A percentile compares a stretch with the other conserved stretches of the same genome.
Conservation (phyloP, 1,139 yeast genomes). For the Lodderomyces theae region DNA sequence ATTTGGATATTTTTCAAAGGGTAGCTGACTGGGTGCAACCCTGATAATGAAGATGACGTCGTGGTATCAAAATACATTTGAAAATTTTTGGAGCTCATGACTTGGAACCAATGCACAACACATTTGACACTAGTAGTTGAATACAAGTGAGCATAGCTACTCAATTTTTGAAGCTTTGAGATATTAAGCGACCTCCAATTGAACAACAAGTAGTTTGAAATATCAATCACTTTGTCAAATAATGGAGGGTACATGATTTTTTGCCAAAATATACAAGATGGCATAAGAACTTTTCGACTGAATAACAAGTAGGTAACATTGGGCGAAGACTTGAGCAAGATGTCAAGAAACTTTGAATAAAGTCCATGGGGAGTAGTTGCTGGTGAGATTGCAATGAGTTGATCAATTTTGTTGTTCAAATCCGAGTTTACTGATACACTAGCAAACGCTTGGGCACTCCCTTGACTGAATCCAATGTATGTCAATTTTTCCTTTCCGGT, state of each 20-base stretch:
- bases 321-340: conserved; percentile 78
- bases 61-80: conserved; percentile 79
- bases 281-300: conserved; percentile 70
- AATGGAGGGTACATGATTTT: conserved; percentile 79
- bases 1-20: conserved; percentile 57
- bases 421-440: conserved; percentile 67
- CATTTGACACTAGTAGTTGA: conserved; percentile 89
- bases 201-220: conserved; percentile 63
- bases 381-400: conserved; percentile 82
- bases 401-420: conserved; percentile 64
- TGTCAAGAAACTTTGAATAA: conserved; percentile 70
- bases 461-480: conserved; percentile 87
- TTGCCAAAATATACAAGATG: conserved; percentile 82
- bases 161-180: conserved; percentile 64
- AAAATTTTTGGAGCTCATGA: conserved; percentile 72
- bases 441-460: conserved; percentile 90
- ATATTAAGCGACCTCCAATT: conserved; percentile 78
- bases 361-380: conserved; percentile 93
- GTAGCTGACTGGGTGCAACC: conserved; percentile 40
- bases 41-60: conserved; percentile 28
- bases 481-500: conserved; percentile 41
- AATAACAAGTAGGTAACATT: conserved; percentile 68
- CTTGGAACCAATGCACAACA: conserved; percentile 96
- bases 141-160: conserved; percentile 80
- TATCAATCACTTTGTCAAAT: conserved; percentile 70